These are phyloP conservation scores for Syncephalastrum monosporum DNA, from an alignment of 371 early-diverging fungal genomes.

Conservation along the genomic window DNA sequence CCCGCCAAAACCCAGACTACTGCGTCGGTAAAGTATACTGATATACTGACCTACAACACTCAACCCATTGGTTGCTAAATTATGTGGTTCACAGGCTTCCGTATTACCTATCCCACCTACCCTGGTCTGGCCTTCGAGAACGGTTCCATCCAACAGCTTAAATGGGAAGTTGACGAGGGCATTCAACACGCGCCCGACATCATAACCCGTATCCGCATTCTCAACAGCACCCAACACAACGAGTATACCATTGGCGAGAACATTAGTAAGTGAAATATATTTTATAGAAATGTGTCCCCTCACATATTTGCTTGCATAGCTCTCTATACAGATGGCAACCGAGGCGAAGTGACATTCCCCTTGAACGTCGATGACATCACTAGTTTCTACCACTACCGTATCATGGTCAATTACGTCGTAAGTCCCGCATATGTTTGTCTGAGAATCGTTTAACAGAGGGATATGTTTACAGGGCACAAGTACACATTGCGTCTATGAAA, in stretches of 20 bases:
- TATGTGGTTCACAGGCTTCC: constrained; percentile 11
- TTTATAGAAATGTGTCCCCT: not conserved
- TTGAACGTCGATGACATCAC: constrained; percentile 19
- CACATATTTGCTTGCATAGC: constrained; percentile 9
- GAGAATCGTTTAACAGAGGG: not conserved
- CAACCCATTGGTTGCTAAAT: not conserved
- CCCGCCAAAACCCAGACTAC: constrained; percentile 48
- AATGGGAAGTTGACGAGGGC: constrained; percentile 25
- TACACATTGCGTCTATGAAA: constrained; percentile 28
- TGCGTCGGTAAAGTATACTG: constrained; percentile 26
- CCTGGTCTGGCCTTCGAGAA: constrained; percentile 17
- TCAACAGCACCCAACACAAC: constrained; percentile 27
- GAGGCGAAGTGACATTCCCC: constrained; percentile 20
- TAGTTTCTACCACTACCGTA: constrained; percentile 29
- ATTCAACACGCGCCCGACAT: constrained; percentile 23
- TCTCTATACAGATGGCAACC: constrained; percentile 20
- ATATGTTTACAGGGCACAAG: constrained; percentile 14
- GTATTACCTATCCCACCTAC: constrained; percentile 25
- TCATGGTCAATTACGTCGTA: constrained; percentile 34
- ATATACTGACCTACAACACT: no score
- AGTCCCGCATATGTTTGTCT: not conserved
- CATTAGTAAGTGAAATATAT: constrained; percentile 17
- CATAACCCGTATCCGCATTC: constrained; percentile 32
- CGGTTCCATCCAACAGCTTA: constrained; percentile 19
- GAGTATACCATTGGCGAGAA: constrained; percentile 29